Percentiles rank a stretch among this genome's conserved stretches.
Conservation (phyloP, 768 basidiomycete species). For the Nidularia sp. region DNA sequence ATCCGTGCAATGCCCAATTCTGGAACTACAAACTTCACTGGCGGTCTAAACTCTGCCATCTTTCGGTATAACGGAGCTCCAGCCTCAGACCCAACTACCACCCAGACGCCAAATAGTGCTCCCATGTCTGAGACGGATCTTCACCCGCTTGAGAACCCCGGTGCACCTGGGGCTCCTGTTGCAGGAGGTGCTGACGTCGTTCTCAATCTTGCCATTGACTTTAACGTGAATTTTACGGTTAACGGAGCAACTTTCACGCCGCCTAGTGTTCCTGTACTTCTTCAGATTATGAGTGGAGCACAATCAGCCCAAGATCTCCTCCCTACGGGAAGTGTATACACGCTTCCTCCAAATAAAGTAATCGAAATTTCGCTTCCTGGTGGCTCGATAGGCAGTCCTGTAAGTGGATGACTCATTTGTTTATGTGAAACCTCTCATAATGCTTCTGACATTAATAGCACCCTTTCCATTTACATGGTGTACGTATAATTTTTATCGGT, state of each 20-base stretch:
- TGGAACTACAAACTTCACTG: conserved; percentile 9
- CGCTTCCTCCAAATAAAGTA: conserved; percentile 15
- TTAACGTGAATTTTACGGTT: conserved; percentile 19
- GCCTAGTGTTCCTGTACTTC: conserved; percentile 33
- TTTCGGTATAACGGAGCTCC: conserved; percentile 33
- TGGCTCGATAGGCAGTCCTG: conserved; percentile 12
- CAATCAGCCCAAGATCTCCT: conserved; percentile 23
- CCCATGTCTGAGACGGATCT: conserved; percentile 23
- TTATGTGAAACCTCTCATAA: conserved; percentile 23
- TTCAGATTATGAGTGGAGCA: conserved; percentile 18
- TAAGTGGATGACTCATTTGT: conserved; percentile 2
- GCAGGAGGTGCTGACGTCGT: conserved; percentile 26
- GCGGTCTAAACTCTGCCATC: conserved; percentile 37
- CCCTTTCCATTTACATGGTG: conserved; percentile 35
- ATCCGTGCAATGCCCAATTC: conserved; percentile 31
- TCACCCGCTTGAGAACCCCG: conserved; percentile 12
- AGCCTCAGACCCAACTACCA: conserved; percentile 20
- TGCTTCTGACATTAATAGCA: conserved; percentile 13
- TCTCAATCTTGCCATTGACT: conserved; percentile 11
- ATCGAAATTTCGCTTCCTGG: conserved; percentile 14
- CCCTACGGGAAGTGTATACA: conserved; percentile 23
- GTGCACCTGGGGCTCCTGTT: conserved; percentile 20
- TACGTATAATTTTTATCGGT: conserved; percentile 10
- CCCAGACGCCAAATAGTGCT: conserved; percentile 3
- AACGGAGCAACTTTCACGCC: conserved; percentile 22